Percentiles rank a stretch among this genome's conserved stretches.
These are phyloP conservation scores for Penicillium psychrosexuale DNA, from an alignment of 2,329 filamentous ascomycete genomes.

Conservation along the genomic window DNA sequence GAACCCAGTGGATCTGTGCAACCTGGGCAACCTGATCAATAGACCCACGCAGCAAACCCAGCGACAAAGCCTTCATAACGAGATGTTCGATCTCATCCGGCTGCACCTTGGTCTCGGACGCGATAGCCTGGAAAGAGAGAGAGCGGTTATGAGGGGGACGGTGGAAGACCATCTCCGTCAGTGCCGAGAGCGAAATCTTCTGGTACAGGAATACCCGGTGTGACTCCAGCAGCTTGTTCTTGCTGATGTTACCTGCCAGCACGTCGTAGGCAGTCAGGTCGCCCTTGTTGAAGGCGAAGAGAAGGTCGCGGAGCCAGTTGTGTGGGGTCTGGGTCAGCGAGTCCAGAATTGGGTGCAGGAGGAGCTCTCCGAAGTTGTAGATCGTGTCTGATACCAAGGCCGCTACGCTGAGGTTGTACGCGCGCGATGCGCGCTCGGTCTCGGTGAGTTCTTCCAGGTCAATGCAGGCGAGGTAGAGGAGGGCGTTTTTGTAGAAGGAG, in stretches of 20 bases:
- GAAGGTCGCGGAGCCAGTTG: constrained; percentile 88
- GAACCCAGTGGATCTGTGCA: constrained; percentile 96
- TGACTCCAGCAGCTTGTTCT: constrained; percentile 73
- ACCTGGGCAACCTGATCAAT: constrained; percentile 96
- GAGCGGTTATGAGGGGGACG: constrained; percentile 91
- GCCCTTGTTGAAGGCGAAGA: constrained; percentile 96
- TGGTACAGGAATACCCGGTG: constrained; percentile 85
- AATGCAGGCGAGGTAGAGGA: constrained; percentile 96
- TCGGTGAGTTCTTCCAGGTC: constrained; percentile 71
- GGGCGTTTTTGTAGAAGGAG: constrained; percentile 93
- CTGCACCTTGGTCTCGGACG: constrained; percentile 86
- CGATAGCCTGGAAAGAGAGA: constrained; percentile 87
- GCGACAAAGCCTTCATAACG: constrained; percentile 97
- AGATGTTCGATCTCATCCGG: constrained; percentile 93
- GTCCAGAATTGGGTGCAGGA: constrained; percentile 93
- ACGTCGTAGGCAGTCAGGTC: constrained; percentile 85
- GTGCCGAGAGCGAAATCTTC: constrained; percentile 94
- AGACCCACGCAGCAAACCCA: constrained; percentile 83
- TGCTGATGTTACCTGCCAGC: constrained; percentile 74
- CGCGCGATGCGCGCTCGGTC: constrained; percentile 74
- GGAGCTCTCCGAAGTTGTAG: constrained; percentile 99
- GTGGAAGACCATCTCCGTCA: constrained; percentile 95
- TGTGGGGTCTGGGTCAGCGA: constrained; percentile 71
- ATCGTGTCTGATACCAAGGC: constrained; percentile 91
- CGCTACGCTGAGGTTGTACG: constrained; percentile 88